These are phyloP conservation scores for Flueggea neowawraea DNA, from an alignment of 441 rosid genomes.

Conservation along the genomic window DNA sequence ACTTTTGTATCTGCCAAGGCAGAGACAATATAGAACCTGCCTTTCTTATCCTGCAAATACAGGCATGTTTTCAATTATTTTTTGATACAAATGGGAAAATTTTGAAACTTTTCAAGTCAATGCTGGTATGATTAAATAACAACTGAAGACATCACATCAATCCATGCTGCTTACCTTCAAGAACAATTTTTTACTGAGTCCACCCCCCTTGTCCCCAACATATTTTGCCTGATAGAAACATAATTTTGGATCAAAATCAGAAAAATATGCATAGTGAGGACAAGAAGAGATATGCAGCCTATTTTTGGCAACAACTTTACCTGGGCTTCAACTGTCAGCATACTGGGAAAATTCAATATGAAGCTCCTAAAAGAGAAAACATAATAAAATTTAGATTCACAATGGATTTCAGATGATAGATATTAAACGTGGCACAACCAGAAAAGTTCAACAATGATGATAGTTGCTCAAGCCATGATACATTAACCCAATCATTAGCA, in stretches of 20 bases:
- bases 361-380: conserved; percentile 49
- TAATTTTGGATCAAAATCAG: conserved; percentile 6
- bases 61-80: conserved; percentile 1
- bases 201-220: conserved; percentile 62
- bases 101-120: too few relatives aligned
- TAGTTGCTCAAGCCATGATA: too few relatives aligned
- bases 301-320: conserved; percentile 20
- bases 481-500: too few relatives aligned
- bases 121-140: background rate
- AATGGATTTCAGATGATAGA: too few relatives aligned
- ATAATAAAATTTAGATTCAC: conserved; percentile 6
- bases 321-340: conserved; percentile 86
- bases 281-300: conserved; percentile 2
- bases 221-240: conserved; percentile 50
- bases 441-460: too few relatives aligned
- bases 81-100: too few relatives aligned
- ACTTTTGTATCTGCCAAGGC: conserved; percentile 77
- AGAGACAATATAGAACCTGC: conserved; percentile 70
- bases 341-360: conserved; percentile 58
- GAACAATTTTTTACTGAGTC: conserved; percentile 74
- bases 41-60: conserved; percentile 70
- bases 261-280: background rate
- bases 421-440: too few relatives aligned
- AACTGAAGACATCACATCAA: background rate
- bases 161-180: conserved; percentile 55